Conservation (phyloP, 441 rosid genomes). For the Arabidopsis hybrid region DNA sequence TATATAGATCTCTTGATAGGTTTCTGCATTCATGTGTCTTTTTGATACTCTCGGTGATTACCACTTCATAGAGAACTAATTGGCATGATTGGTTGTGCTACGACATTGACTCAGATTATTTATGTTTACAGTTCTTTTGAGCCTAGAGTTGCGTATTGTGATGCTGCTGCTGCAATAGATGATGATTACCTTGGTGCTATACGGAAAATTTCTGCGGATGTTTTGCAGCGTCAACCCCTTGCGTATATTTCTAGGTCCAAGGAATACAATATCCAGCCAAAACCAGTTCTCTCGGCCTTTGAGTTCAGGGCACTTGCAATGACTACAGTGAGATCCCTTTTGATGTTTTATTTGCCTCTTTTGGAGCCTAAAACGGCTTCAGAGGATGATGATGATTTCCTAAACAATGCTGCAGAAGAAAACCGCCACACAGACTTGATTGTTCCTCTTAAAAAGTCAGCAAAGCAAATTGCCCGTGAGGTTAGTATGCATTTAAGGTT, state of each 20-base stretch:
- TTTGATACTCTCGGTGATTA: not conserved
- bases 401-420: slow-evolving; percentile 56
- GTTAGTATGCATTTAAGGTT: slow-evolving; percentile 47
- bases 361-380: slow-evolving; percentile 66
- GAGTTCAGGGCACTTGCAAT: slow-evolving; percentile 77
- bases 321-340: slow-evolving; percentile 85
- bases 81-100: no score
- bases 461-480: slow-evolving; percentile 90
- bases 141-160: slow-evolving; percentile 81
- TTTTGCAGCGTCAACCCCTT: slow-evolving; percentile 53
- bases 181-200: slow-evolving; percentile 63
- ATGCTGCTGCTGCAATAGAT: slow-evolving; percentile 71
- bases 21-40: not conserved
- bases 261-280: slow-evolving; percentile 73
- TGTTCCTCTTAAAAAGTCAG: slow-evolving; percentile 83
- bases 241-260: slow-evolving; percentile 57
- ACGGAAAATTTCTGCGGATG: slow-evolving; percentile 50
- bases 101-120: slow-evolving; percentile 31
- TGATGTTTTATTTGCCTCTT: slow-evolving; percentile 85
- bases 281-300: slow-evolving; percentile 87
- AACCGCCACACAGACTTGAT: slow-evolving; percentile 62
- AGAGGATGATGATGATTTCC: slow-evolving; percentile 82
- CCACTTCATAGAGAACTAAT: not conserved
- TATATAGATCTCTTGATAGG: slow-evolving; percentile 9
- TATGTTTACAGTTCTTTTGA: slow-evolving; percentile 57